Evolutionary conservation across 257 asterid genomes (phyloP).

Genomic region (Lithospermum erythrorhizon): DNA sequence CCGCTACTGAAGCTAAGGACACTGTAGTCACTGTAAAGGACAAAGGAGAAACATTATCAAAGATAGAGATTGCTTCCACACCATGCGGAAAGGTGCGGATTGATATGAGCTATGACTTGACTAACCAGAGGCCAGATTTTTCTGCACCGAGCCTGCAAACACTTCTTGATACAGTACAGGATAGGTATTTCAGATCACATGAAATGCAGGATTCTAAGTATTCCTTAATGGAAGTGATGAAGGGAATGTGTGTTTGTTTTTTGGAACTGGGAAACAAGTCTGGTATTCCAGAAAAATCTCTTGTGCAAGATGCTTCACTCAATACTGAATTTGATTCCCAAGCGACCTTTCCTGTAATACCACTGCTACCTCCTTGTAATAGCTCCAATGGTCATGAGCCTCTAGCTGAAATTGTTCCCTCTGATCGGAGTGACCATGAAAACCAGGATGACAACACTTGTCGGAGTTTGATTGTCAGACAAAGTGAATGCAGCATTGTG

Average conservation of each 20-base stretch:
- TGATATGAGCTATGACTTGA: constrained; percentile 14
- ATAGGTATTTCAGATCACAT: constrained; percentile 34
- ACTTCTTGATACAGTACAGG: constrained; percentile 19
- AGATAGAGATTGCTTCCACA: constrained; percentile 22
- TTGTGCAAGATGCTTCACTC: constrained; percentile 6
- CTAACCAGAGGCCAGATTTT: constrained; percentile 15
- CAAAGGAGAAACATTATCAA: not conserved
- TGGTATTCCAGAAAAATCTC: constrained; percentile 11
- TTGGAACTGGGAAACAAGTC: constrained; percentile 36
- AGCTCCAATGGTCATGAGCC: constrained; percentile 19
- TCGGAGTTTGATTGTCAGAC: constrained; percentile 30
- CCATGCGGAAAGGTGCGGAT: constrained; percentile 23
- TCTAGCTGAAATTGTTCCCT: constrained; percentile 18
- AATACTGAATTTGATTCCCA: constrained; percentile 24
- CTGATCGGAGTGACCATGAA: constrained; percentile 20
- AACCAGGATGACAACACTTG: constrained; percentile 22
- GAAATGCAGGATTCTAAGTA: constrained; percentile 29
- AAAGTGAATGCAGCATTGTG: constrained; percentile 26
- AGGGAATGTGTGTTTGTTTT: constrained; percentile 40
- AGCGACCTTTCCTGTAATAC: constrained; percentile 17
- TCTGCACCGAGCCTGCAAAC: constrained; percentile 20
- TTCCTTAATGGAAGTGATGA: constrained; percentile 44
- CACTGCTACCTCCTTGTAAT: constrained; percentile 20
- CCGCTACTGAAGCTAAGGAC: constrained; percentile 18
- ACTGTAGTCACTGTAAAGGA: constrained; percentile 9